Base-by-base conservation (phyloP, 768 basidiomycete species). In the Russula brevipes region DNA sequence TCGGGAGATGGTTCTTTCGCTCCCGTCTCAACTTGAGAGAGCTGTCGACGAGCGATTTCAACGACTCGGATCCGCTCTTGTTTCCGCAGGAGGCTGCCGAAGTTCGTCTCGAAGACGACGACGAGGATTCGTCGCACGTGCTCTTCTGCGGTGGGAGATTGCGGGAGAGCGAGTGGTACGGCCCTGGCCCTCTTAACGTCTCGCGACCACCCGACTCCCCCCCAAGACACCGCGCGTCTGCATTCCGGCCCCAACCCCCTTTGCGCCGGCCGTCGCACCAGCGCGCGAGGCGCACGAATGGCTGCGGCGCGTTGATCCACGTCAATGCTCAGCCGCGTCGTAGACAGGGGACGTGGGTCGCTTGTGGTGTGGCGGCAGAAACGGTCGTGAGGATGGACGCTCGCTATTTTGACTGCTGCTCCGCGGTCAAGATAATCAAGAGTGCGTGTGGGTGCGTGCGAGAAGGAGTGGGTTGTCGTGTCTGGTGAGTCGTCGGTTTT, bases 391-490 rank as follows among this genome's bases (percentile, higher is more conserved):
- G 77, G 2, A 76, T 89, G 68, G 82, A 86, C 61, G 68, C 81
- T 5, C 73, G 72, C 11, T 88, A 88, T 72, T 85, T 88, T 70
- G 82, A 84, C 66, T 73, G 79, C 39, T 66, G 74, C 12, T 74
- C 77, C 14, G 75, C 80, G 17, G 78, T 80, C 44, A 79, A 79
- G 71, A 80, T 82, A 71, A 75, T 81, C 60, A 76, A 76, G 64
- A 83, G 80, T 64, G 74, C 82, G 3, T 89, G 87, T 66, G 86
- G 87, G 14, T 89, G 87, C 68, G 71, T 84, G 44, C 79, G 84
- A 39, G 85, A 88, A 71, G 86, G 85, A 5, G 76, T 89, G 10
- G 87, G 85, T 19, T 89, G 87, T 73, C 77, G 80, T 2, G 77
- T 78, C 50, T 87, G 84, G 83, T 79, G 57, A 69, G 79, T 73